Evolutionary conservation across 805 yeast genomes (phyloP).

Genomic region (Metschnikowia similis): DNA sequence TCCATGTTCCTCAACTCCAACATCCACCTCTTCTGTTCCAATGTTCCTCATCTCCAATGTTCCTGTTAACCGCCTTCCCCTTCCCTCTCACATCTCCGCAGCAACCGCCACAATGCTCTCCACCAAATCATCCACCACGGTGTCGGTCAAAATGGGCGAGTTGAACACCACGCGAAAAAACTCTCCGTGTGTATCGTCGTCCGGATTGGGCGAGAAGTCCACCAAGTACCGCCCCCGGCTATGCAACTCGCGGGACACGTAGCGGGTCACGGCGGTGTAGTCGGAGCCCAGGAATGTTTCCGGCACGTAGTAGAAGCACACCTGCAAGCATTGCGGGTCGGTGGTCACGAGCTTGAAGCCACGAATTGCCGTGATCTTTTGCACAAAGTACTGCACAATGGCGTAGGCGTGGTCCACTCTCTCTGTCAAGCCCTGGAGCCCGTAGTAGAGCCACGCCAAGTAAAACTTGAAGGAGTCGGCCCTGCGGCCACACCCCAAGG

Average conservation of each 20-base stretch:
- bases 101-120: slow-evolving; percentile 25
- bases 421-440: slow-evolving; percentile 56
- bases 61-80: neutral
- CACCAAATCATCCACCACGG: slow-evolving; percentile 34
- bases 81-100: slow-evolving; percentile 8
- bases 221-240: slow-evolving; percentile 62
- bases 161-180: slow-evolving; percentile 83
- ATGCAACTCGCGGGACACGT: slow-evolving; percentile 58
- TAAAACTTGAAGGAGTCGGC: slow-evolving; percentile 78
- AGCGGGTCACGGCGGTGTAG: slow-evolving; percentile 53
- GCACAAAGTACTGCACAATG: slow-evolving; percentile 59
- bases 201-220: slow-evolving; percentile 71
- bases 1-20: too few species aligned
- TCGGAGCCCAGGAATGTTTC: slow-evolving; percentile 21
- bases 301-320: slow-evolving; percentile 72
- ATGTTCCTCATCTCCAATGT: neutral
- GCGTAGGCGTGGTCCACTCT: slow-evolving; percentile 72
- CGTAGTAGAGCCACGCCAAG: slow-evolving; percentile 79
- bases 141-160: slow-evolving; percentile 51
- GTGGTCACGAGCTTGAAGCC: slow-evolving; percentile 53
- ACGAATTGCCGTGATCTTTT: slow-evolving; percentile 29
- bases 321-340: slow-evolving; percentile 77
- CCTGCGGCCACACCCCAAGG: slow-evolving; percentile 89
- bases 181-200: slow-evolving; percentile 57
- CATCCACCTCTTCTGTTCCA: too few species aligned